A percentile compares a stretch with the other conserved stretches of the same genome.
Evolutionary conservation across 108 stramenopile genomes (phyloP).

Genomic region (Epithemia pelagica): DNA sequence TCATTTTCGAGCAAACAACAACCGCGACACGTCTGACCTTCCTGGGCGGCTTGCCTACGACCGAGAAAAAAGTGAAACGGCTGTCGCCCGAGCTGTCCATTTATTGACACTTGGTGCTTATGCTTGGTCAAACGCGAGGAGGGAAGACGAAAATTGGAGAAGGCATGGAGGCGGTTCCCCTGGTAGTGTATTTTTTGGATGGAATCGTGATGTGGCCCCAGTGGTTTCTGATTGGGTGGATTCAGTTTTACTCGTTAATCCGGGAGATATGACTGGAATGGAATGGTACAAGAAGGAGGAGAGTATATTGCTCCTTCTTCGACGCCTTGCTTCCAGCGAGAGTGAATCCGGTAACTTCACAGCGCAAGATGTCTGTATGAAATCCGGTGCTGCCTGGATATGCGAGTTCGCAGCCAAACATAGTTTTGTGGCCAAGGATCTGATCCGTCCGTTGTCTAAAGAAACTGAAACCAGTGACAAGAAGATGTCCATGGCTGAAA

Average conservation of each 20-base stretch:
- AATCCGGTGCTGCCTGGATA: slow-evolving; percentile 70
- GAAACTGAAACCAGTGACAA: slow-evolving; percentile 4
- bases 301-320: slow-evolving; percentile 43
- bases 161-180: slow-evolving; percentile 45
- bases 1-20: slow-evolving; percentile 42
- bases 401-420: slow-evolving; percentile 62
- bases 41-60: slow-evolving; percentile 58
- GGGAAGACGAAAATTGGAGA: slow-evolving; percentile 32
- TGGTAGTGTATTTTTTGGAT: slow-evolving; percentile 50
- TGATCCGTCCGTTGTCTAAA: background rate
- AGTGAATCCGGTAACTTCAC: slow-evolving; percentile 39
- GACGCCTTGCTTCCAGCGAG: slow-evolving; percentile 46
- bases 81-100: slow-evolving; percentile 68
- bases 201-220: slow-evolving; percentile 35
- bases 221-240: slow-evolving; percentile 62
- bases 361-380: slow-evolving; percentile 59
- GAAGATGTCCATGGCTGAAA: slow-evolving; percentile 45
- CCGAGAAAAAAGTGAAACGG: slow-evolving; percentile 62
- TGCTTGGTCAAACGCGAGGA: slow-evolving; percentile 53
- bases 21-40: slow-evolving; percentile 22
- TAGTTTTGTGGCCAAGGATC: slow-evolving; percentile 39
- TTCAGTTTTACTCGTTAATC: slow-evolving; percentile 42
- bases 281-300: slow-evolving; percentile 68
- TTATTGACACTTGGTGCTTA: slow-evolving; percentile 72
- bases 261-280: slow-evolving; percentile 36